Evolutionary conservation across 2,329 filamentous ascomycete species (phyloP), one percentile per base, ranked within the genome.

Genomic region (Neophaeococcomyces mojaviensis): DNA sequence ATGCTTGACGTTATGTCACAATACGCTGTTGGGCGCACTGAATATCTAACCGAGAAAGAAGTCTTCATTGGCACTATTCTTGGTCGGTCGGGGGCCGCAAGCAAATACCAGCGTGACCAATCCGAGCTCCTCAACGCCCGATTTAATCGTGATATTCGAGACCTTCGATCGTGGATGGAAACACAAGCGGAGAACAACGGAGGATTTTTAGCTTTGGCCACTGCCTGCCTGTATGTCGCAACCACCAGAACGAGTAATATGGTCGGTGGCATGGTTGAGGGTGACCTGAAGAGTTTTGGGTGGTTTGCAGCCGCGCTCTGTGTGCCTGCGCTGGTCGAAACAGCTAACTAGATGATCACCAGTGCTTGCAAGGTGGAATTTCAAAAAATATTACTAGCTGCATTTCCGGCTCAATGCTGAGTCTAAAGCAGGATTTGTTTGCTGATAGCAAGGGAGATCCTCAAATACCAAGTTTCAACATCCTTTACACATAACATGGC

Each of bases 51-150:
- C 9, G 75, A 78, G 55, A 61, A 69, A 5, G 76, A 78, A 60
- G 75, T 76, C 36, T 78, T 81, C 57, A 68, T 72, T 24, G 78
- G 78, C 22, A 73, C 68, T 42, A 77, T 81, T 50, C 66, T 80
- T 18, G 75, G 73, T 42, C 72, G 70, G 48, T 66, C 66, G 8
- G 68, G 66, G 12, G 56, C 58, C 2, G 63, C 62, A 35, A 67
- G 55, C 16, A 61, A 58, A 34, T 55, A 59, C 2, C 66, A 71
- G 46, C 64, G 62, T n/a, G 69, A 72, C 18, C 51, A 58, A 4
- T 71, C 69, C 2, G 58, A 57, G 1, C 63, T 57, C 13, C 63
- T 74, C 55, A 70, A 67, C 34, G 68, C 70, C 8, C 64, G 66
- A 26, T 70, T 68, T 32, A 62, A 67, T 4, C 48, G 56, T 2